These are phyloP conservation scores for Apiospora aurea DNA, from an alignment of 2,329 filamentous ascomycete species.

Conservation along the genomic window DNA sequence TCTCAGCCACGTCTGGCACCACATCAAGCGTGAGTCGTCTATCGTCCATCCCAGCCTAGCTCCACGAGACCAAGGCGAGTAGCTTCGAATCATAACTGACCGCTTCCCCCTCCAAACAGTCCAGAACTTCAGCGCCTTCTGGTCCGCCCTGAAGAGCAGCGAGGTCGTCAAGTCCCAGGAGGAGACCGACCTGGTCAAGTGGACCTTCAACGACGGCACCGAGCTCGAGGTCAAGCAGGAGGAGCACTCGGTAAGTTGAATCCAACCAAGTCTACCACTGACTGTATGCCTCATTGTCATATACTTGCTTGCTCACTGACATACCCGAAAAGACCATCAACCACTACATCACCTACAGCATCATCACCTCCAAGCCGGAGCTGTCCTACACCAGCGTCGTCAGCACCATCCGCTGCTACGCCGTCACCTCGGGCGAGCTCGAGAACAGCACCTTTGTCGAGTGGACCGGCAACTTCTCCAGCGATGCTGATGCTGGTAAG, in stretches of 20 bases:
- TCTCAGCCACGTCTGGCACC: slow-evolving; percentile 73
- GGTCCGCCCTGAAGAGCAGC: slow-evolving; percentile 66
- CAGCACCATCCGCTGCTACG: slow-evolving; percentile 70
- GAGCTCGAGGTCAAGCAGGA: slow-evolving; percentile 77
- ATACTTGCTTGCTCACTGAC: not conserved
- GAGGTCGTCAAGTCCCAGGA: slow-evolving; percentile 68
- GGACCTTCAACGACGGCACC: slow-evolving; percentile 75
- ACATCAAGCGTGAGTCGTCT: slow-evolving; percentile 64
- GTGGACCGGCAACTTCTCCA: slow-evolving; percentile 75
- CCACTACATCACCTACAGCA: slow-evolving; percentile 77
- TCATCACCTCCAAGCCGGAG: slow-evolving; percentile 71
- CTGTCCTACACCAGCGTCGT: slow-evolving; percentile 71
- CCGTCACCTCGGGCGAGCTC: slow-evolving; percentile 70
- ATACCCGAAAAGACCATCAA: slow-evolving; percentile 60
- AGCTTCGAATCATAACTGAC: too few species aligned
- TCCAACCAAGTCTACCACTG: not conserved
- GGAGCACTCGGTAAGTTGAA: slow-evolving; percentile 68
- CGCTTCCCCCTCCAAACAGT: slow-evolving; percentile 42
- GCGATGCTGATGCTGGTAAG: slow-evolving; percentile 69
- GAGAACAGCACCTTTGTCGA: slow-evolving; percentile 72
- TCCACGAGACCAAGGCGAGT: not conserved
- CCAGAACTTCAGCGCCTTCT: slow-evolving; percentile 72
- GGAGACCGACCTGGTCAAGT: slow-evolving; percentile 74
- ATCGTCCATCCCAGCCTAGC: slow-evolving; percentile 25
- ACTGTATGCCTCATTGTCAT: not conserved